Evolutionary conservation across 352 stramenopile species (phyloP).

Genomic region (Phytophthora multivora): DNA sequence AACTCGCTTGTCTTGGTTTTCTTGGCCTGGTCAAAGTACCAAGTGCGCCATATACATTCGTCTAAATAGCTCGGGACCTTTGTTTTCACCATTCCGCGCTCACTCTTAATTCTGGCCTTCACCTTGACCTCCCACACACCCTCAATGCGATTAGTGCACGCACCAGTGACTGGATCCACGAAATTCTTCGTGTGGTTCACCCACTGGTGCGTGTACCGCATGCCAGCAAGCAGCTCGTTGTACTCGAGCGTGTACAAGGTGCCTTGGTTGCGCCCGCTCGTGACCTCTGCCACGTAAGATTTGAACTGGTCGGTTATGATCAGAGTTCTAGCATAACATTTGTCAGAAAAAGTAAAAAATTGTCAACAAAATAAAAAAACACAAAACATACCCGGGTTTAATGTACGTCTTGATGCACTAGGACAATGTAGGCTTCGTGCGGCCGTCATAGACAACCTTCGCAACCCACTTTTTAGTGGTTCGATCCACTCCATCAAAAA

Average conservation of each 20-base stretch:
- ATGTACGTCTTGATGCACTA: neutral
- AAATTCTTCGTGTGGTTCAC: constrained; percentile 11
- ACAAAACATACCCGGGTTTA: too few species aligned
- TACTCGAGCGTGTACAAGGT: neutral
- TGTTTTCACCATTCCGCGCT: neutral
- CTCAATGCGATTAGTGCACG: constrained; percentile 1
- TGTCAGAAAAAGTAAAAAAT: too few species aligned
- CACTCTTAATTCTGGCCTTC: neutral
- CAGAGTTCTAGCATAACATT: too few species aligned
- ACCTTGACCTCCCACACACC: neutral
- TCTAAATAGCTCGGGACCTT: neutral
- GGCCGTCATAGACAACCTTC: neutral
- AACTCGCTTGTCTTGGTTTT: too few species aligned
- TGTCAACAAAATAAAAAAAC: too few species aligned
- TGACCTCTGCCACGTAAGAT: too few species aligned
- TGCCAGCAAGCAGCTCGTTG: neutral
- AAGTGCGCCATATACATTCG: neutral
- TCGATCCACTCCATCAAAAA: neutral
- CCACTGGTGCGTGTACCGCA: constrained; percentile 8
- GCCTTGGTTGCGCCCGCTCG: too few species aligned
- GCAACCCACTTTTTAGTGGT: neutral
- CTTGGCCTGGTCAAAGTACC: neutral
- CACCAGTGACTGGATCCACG: neutral
- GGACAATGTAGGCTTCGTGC: neutral
- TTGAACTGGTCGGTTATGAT: too few species aligned